These are phyloP conservation scores for Krasilnikovozyma curviuscula DNA, from an alignment of 768 basidiomycete genomes.

Conservation along the genomic window DNA sequence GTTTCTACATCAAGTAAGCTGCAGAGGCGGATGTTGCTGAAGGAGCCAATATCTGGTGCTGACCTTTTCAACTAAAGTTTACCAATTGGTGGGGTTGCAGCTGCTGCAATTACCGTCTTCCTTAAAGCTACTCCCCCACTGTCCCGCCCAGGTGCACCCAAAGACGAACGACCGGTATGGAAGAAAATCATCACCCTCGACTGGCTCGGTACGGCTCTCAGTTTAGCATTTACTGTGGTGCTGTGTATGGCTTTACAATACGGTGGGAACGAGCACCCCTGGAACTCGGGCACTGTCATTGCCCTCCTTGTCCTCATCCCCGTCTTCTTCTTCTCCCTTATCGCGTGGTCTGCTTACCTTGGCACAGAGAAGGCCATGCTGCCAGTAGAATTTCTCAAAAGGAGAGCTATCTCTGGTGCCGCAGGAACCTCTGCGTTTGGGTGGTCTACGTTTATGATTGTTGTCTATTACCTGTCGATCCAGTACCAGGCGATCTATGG, in stretches of 20 bases:
- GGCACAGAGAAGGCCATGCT: constrained; percentile 5
- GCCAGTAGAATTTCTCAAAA: background rate
- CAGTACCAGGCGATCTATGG: constrained; percentile 6
- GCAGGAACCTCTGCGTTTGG: background rate
- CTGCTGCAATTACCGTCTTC: background rate
- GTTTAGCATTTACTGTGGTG: background rate
- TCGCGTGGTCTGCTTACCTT: constrained; percentile 3
- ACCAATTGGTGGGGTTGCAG: constrained; percentile 3
- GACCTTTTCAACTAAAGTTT: constrained; percentile 5
- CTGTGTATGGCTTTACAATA: background rate
- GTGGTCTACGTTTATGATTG: constrained; percentile 5
- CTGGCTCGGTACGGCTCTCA: constrained; percentile 4
- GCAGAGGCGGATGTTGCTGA: too few species aligned
- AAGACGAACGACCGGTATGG: background rate
- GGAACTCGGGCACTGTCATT: constrained; percentile 3
- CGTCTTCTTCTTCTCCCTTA: background rate
- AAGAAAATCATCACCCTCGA: constrained; percentile 6
- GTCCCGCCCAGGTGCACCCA: background rate
- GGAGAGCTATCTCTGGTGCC: background rate
- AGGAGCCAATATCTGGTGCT: too few species aligned
- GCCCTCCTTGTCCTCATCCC: constrained; percentile 7
- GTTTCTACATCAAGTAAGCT: background rate
- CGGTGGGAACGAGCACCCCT: background rate
- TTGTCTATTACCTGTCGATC: constrained; percentile 7
- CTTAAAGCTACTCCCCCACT: constrained; percentile 2